Conservation (phyloP, 805 yeast genomes). For the Kodamaea leandrae region DNA sequence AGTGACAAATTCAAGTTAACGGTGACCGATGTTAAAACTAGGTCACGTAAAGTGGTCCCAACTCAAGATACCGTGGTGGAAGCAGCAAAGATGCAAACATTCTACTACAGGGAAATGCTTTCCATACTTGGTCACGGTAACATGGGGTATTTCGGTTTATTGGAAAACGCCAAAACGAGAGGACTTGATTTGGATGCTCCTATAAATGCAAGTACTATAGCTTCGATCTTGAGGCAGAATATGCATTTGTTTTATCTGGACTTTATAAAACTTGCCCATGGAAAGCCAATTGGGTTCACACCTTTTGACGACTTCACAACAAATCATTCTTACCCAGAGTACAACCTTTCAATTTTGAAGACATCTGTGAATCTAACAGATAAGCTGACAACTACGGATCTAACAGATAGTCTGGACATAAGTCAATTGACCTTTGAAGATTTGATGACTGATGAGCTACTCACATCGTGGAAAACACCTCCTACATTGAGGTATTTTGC, state of each 20-base stretch:
- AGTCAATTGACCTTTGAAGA: conserved; percentile 9
- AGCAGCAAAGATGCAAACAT: conserved; percentile 57
- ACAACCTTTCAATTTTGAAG: conserved; percentile 5
- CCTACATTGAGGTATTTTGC: conserved; percentile 58
- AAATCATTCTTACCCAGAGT: conserved; percentile 11
- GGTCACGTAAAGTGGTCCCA: conserved; percentile 46
- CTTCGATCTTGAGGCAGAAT: conserved; percentile 39
- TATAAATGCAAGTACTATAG: conserved; percentile 39
- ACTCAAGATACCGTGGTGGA: conserved; percentile 46
- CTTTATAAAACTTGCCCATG: conserved; percentile 44
- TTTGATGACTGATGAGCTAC: conserved; percentile 7
- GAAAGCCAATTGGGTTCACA: conserved; percentile 41
- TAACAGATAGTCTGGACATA: background rate
- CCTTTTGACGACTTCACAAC: conserved; percentile 34
- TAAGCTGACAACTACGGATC: background rate
- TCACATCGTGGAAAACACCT: conserved; percentile 48
- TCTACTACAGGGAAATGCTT: conserved; percentile 53
- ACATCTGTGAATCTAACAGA: background rate
- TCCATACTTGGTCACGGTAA: conserved; percentile 29
- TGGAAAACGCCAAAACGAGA: conserved; percentile 48
- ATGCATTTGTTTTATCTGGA: conserved; percentile 39
- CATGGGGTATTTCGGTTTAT: conserved; percentile 40
- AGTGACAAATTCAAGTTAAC: conserved; percentile 14
- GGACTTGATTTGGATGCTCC: conserved; percentile 49
- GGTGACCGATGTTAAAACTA: conserved; percentile 58